A percentile compares a stretch with the other conserved stretches of the same genome.
Evolutionary conservation across 2,329 filamentous ascomycete species (phyloP).

Genomic region (Trichoderma aggressivum): DNA sequence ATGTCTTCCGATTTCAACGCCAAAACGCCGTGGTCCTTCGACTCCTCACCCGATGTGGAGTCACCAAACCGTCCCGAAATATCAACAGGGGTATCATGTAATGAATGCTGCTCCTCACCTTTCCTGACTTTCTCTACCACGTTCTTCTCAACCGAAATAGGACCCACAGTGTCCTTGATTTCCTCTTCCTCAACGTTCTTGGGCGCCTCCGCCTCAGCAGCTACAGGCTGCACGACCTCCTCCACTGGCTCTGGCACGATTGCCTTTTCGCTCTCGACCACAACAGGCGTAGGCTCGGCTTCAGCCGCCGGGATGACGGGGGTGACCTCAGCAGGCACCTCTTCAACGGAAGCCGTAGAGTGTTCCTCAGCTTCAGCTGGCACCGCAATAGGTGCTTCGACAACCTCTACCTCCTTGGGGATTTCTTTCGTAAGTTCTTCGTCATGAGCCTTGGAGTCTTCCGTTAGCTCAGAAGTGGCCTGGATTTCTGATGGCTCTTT

Average conservation of each 20-base stretch:
- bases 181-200: conserved; percentile 31
- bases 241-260: conserved; percentile 15
- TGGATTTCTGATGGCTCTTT: not conserved
- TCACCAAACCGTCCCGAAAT: conserved; percentile 32
- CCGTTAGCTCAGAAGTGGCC: conserved; percentile 1
- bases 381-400: not conserved
- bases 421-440: not conserved
- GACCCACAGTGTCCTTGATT: conserved; percentile 39
- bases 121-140: conserved; percentile 33
- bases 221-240: conserved; percentile 17
- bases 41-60: conserved; percentile 26
- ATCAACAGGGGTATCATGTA: conserved; percentile 39
- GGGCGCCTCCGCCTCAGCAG: conserved; percentile 11
- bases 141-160: conserved; percentile 37
- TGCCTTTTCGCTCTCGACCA: not conserved
- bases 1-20: conserved; percentile 29
- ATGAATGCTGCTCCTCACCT: conserved; percentile 43
- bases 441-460: conserved; percentile 1
- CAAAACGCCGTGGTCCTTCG: conserved; percentile 27
- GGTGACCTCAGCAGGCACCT: conserved; percentile 12
- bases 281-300: not conserved
- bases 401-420: not conserved
- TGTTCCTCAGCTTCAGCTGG: conserved; percentile 11
- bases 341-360: not conserved
- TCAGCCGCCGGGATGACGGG: not conserved